phyloP scores from a whole-genome alignment of 2,329 filamentous ascomycete genomes.

The Aspergillus neotritici region DNA sequence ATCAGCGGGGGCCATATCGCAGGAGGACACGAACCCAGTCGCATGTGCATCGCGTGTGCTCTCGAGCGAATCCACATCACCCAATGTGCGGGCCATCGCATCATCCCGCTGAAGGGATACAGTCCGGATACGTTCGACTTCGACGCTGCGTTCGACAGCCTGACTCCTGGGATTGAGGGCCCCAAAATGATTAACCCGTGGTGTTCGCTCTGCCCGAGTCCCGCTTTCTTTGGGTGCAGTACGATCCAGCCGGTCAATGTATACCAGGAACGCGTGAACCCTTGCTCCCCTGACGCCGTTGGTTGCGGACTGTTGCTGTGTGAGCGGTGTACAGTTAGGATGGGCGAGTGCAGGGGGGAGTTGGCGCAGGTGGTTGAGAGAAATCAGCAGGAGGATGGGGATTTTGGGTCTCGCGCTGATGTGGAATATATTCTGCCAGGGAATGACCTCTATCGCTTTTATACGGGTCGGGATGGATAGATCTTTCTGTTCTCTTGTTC shows the following conservation, averaged over 20 bases:
- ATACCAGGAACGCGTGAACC: slow-evolving; percentile 10
- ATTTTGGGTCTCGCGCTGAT: slow-evolving; percentile 21
- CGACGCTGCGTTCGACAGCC: slow-evolving; percentile 20
- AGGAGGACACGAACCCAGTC: slow-evolving; percentile 26
- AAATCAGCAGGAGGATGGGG: slow-evolving; percentile 8
- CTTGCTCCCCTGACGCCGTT: slow-evolving; percentile 4
- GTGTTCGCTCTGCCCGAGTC: slow-evolving; percentile 39
- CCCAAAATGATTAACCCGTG: slow-evolving; percentile 21
- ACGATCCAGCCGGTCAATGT: slow-evolving; percentile 7
- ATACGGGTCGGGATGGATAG: neutral
- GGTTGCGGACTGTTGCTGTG: slow-evolving; percentile 31
- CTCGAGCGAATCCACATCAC: slow-evolving; percentile 29
- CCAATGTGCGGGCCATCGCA: slow-evolving; percentile 28
- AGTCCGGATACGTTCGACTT: slow-evolving; percentile 17
- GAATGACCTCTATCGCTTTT: slow-evolving; percentile 16
- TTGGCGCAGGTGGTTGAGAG: slow-evolving; percentile 15
- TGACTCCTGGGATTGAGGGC: slow-evolving; percentile 13
- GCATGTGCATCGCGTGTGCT: slow-evolving; percentile 38
- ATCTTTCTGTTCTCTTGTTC: slow-evolving; percentile 2
- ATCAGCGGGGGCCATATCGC: slow-evolving; percentile 33
- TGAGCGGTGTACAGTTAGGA: slow-evolving; percentile 18
- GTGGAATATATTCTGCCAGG: slow-evolving; percentile 20
- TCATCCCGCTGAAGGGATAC: slow-evolving; percentile 21
- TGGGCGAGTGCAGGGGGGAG: slow-evolving; percentile 14
- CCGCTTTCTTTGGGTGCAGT: slow-evolving; percentile 35